Evolutionary conservation across 495 filamentous ascomycete genomes (phyloP).

Genomic region (Lepraria neglecta): DNA sequence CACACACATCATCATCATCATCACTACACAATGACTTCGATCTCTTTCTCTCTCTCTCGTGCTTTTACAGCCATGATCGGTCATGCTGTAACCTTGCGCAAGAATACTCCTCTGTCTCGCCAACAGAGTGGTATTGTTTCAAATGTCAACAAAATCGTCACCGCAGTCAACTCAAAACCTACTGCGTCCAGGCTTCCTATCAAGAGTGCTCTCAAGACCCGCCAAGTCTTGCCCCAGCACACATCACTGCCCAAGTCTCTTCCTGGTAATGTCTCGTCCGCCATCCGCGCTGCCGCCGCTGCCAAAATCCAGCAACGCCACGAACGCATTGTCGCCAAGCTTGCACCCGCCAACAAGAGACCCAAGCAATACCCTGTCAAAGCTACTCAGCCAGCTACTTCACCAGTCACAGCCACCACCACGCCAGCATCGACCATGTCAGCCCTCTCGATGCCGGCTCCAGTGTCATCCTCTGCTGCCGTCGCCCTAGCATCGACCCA

Average conservation of each 20-base stretch:
- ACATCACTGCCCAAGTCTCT: constrained; percentile 3
- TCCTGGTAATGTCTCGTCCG: constrained; percentile 1
- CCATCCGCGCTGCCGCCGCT: neutral
- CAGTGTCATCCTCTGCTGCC: neutral
- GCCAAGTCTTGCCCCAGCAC: constrained; percentile 6
- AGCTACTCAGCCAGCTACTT: neutral
- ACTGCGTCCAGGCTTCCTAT: constrained; percentile 12
- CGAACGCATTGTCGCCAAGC: constrained; percentile 7
- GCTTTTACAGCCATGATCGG: neutral
- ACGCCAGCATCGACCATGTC: neutral
- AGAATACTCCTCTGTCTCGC: neutral
- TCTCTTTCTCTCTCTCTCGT: neutral
- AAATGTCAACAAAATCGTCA: constrained; percentile 2
- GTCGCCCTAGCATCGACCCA: neutral
- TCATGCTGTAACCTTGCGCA: neutral
- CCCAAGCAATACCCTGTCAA: neutral
- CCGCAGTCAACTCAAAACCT: constrained; percentile 1
- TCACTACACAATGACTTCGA: constrained; percentile 8
- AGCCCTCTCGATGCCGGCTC: neutral
- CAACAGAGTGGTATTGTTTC: neutral
- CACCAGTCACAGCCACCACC: constrained; percentile 7
- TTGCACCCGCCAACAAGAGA: constrained; percentile 5
- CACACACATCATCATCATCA: neutral
- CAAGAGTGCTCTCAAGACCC: constrained; percentile 5
- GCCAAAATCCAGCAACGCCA: constrained; percentile 12